Evolutionary conservation across 768 basidiomycete species (phyloP), one percentile per base, ranked within the genome.

Genomic region (Boletus rubropictus): DNA sequence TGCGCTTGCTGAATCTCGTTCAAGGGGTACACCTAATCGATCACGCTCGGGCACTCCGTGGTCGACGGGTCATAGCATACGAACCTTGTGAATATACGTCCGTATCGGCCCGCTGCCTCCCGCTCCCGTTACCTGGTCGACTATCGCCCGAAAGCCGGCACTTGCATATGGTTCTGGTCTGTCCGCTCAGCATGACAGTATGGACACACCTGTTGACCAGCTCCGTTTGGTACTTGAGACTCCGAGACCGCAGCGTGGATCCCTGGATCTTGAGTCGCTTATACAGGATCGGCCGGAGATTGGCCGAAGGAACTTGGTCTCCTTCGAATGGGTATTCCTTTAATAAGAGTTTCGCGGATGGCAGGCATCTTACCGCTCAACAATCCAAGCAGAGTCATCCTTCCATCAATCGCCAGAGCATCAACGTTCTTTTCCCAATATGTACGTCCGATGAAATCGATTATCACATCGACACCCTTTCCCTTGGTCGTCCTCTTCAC

Each of bases 221-320:
- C 18, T 85, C 76, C 4, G 77, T 73, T 65, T 96, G 91, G 64
- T 95, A 96, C 52, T 76, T 71, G n/a, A 73, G 58, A 21, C 79
- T 76, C 37, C 89, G 80, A 25, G 84, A 80, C 20, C 92, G 81
- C 25, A 96, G 70, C 2, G 91, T 95, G 18, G 89, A 89, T 18
- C 93, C 92, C 65, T 91, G 84, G 42, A 97, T 84, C 21, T 83
- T 81, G 42, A 96, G 78, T 15, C 92, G 82, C 69, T 94, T 97
- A 65, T 73, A 82, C 48, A 95, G 70, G 44, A 96, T 78, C 9
- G 81, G 82, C 5, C 57, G 57, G 38, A 96, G 69, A 62, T 84
- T 75, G 48, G 81, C 68, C 12, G 67, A 68, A 12, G 75, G 63
- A 14, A 82, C 74, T 15, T 72, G 67, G 25, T 65, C 59, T 36